A percentile compares a stretch with the other conserved stretches of the same genome.
Evolutionary conservation across 345 rosid species (phyloP).

Genomic region (Geranium rotundifolium): DNA sequence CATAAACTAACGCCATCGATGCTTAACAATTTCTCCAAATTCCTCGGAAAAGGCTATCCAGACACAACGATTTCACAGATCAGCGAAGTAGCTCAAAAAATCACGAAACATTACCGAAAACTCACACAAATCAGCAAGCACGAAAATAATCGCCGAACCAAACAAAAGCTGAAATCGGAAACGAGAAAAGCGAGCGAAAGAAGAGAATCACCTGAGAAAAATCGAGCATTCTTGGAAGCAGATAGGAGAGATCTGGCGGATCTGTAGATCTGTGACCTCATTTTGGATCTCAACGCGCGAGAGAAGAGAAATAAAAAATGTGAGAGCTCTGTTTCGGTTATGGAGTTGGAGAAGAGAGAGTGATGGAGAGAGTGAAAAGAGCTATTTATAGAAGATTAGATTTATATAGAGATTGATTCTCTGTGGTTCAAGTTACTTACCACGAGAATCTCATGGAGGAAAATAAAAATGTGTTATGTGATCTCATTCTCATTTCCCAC

Average conservation of each 20-base stretch:
- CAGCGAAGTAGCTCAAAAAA: background rate
- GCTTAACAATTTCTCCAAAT: background rate
- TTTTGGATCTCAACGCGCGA: slow-evolving; percentile 11
- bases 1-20: background rate
- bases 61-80: background rate
- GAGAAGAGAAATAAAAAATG: background rate
- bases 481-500: background rate
- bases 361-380: background rate
- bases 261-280: slow-evolving; percentile 71
- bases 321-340: background rate
- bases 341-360: background rate
- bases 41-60: background rate
- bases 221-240: slow-evolving; percentile 52
- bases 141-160: background rate
- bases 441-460: background rate
- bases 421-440: background rate
- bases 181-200: background rate
- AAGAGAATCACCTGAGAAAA: slow-evolving; percentile 40
- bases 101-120: background rate
- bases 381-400: background rate
- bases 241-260: slow-evolving; percentile 70
- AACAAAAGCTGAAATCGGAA: background rate
- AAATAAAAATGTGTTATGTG: too few relatives aligned
- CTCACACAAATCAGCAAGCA: background rate
- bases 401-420: background rate